Percentiles rank a stretch among this genome's conserved stretches.
Evolutionary conservation across 768 basidiomycete genomes (phyloP).

Genomic region (Agaricus bisporus): DNA sequence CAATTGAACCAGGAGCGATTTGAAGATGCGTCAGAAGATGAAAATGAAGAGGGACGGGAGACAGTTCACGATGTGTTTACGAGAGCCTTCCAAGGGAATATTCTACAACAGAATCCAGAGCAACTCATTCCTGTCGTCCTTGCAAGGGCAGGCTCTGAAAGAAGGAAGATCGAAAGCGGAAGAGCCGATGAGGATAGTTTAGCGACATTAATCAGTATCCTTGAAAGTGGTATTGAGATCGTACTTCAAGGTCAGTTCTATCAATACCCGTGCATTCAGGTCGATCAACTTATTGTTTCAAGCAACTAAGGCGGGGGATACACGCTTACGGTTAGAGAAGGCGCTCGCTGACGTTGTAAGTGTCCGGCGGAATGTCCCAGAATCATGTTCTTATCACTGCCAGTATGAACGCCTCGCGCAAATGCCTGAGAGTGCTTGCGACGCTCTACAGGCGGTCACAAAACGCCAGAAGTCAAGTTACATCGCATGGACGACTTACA

Average conservation of each 20-base stretch:
- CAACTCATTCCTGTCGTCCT: constrained; percentile 59
- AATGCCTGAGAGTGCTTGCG: constrained; percentile 44
- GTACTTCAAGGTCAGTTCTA: constrained; percentile 47
- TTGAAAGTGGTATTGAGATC: constrained; percentile 60
- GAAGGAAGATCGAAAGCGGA: constrained; percentile 40
- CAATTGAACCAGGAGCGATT: background rate
- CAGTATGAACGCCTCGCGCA: constrained; percentile 46
- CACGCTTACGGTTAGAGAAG: constrained; percentile 76
- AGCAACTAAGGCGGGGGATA: constrained; percentile 69
- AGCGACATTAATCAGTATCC: constrained; percentile 43
- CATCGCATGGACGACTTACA: constrained; percentile 69
- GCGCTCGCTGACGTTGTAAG: constrained; percentile 72
- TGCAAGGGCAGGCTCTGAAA: constrained; percentile 61
- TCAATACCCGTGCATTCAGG: background rate
- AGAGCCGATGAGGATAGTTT: constrained; percentile 45
- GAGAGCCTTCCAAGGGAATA: constrained; percentile 47
- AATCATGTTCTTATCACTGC: background rate
- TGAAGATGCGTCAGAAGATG: constrained; percentile 27
- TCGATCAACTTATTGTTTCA: background rate
- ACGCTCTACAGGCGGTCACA: constrained; percentile 59
- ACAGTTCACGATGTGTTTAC: constrained; percentile 48
- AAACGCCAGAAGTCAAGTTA: constrained; percentile 69
- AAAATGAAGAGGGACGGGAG: constrained; percentile 24
- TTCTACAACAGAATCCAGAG: constrained; percentile 55
- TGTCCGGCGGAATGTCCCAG: constrained; percentile 10